Evolutionary conservation across 2,329 filamentous ascomycete species (phyloP), one percentile per base, ranked within the genome.

Genomic region (Ophiosphaerella herpotricha): DNA sequence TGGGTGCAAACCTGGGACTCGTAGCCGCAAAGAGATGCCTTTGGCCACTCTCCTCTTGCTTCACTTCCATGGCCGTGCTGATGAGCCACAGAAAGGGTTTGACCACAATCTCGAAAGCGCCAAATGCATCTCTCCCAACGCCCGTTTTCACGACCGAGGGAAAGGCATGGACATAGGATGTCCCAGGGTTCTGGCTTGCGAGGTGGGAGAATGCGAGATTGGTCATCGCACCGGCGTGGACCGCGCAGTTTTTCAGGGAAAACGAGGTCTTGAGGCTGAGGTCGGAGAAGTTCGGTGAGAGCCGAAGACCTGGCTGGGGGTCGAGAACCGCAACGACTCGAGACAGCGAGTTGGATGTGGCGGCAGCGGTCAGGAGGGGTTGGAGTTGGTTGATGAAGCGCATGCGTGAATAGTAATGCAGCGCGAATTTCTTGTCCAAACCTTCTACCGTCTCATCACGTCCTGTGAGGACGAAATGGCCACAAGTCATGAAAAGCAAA

Each of bases 401-500:
- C 46, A 62, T 65, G 33, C 75, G 73, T 9, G 68, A 57, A 56
- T 75, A 73, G 32, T 61, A 76, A 37, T 60, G 69, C 42, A 64
- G 54, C 5, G 55, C 52, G 53, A 67, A 57, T 44, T 70, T 71
- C 24, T 59, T 56, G 38, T 74, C 67, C 8, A 76, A 55, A 8
- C 71, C 71, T 58, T 76, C 74, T 6, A 38, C 23, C 2, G 72
- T 75, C 38, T 70, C 69, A 9, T 64, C 60, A 5, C 75, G 61
- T n/a, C 75, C 75, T 37, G 64, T 64, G 6, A 77, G 47, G 2
- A 75, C 74, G 55, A 80, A 68, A 60, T 76, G 77, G 3, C 81
- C 82, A 2, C 76, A 76, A 1, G 75, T 81, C 45, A 84, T 74
- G 58, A 84, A 81, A 0, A 85, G 66, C 3, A 84, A 63, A 61